Evolutionary conservation across 495 filamentous ascomycete genomes (phyloP).

Genomic region (Cercophora newfieldiana): DNA sequence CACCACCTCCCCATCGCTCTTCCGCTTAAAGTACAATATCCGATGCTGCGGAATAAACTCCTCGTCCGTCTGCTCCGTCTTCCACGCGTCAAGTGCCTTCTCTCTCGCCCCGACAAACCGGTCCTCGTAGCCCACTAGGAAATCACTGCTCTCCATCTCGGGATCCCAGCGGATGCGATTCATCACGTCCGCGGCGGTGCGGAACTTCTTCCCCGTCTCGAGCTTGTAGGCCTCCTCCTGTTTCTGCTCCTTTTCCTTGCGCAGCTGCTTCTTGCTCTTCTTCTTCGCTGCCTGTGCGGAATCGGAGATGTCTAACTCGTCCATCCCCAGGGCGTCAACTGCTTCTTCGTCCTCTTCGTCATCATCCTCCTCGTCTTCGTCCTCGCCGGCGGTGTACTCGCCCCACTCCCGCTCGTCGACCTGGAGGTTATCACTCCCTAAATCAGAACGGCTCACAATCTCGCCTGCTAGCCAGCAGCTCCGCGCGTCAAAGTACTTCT

Average conservation of each 20-base stretch:
- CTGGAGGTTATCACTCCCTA: constrained; percentile 35
- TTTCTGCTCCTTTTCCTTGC: constrained; percentile 18
- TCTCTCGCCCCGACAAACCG: constrained; percentile 68
- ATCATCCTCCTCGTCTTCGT: constrained; percentile 33
- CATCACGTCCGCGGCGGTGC: constrained; percentile 61
- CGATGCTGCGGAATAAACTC: constrained; percentile 85
- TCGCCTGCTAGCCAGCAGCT: constrained; percentile 49
- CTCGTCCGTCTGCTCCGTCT: constrained; percentile 73
- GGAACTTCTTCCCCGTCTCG: constrained; percentile 35
- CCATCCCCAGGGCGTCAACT: background rate
- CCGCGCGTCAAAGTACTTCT: constrained; percentile 49
- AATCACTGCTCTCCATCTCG: constrained; percentile 59
- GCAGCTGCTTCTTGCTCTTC: constrained; percentile 18
- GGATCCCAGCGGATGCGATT: constrained; percentile 74
- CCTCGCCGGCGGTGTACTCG: constrained; percentile 41
- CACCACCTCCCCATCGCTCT: constrained; percentile 58
- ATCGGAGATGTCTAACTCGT: background rate
- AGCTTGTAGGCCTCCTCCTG: constrained; percentile 12
- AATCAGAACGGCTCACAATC: constrained; percentile 38
- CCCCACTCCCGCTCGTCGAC: constrained; percentile 54
- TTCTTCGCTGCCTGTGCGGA: constrained; percentile 15
- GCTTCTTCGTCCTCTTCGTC: constrained; percentile 34
- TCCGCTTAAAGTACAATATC: constrained; percentile 68
- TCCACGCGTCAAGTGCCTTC: constrained; percentile 65
- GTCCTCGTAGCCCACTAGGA: constrained; percentile 74